A percentile compares a stretch with the other conserved stretches of the same genome.
These are phyloP conservation scores for Cutaneotrichosporon arboriforme DNA, from an alignment of 1,284 basidiomycete genomes.

Conservation along the genomic window DNA sequence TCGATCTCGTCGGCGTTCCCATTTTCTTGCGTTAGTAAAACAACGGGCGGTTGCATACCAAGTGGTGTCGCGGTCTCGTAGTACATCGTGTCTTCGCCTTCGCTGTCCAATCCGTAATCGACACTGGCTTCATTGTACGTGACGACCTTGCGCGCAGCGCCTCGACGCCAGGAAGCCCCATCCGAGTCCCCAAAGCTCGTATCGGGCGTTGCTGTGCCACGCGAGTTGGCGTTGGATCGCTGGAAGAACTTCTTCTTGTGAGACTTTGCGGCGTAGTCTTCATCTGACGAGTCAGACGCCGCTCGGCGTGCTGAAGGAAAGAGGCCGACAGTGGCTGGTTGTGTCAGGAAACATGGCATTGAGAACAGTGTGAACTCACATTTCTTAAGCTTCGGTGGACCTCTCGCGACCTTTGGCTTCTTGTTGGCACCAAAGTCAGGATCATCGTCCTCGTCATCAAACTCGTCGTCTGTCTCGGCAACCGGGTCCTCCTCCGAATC, in stretches of 20 bases:
- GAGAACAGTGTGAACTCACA: not conserved
- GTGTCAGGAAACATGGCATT: not conserved
- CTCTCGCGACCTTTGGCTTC: conserved; percentile 26
- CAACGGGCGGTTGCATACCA: conserved; percentile 14
- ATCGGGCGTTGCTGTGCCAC: conserved; percentile 30
- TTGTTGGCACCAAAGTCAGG: conserved; percentile 32
- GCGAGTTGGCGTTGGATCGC: conserved; percentile 40
- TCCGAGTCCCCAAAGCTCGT: conserved; percentile 35
- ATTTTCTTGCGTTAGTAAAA: conserved; percentile 8
- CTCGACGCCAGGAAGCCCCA: conserved; percentile 67
- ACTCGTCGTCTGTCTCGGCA: conserved; percentile 20
- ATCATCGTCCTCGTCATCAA: conserved; percentile 33
- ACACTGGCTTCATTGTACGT: conserved; percentile 60
- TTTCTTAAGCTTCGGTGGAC: conserved; percentile 19
- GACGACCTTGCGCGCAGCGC: conserved; percentile 70
- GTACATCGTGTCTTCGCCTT: conserved; percentile 59
- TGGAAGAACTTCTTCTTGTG: conserved; percentile 73
- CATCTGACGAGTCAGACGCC: conserved; percentile 58
- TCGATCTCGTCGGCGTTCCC: conserved; percentile 70
- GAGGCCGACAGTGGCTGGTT: conserved; percentile 2
- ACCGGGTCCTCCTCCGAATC: conserved; percentile 14
- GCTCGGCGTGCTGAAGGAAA: conserved; percentile 22
- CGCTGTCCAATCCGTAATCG: conserved; percentile 60
- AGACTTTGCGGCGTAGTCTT: conserved; percentile 76
- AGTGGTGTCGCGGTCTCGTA: conserved; percentile 57